Evolutionary conservation across 768 basidiomycete species (phyloP), one percentile per base, ranked within the genome.

Genomic region (Harrya chromipes): DNA sequence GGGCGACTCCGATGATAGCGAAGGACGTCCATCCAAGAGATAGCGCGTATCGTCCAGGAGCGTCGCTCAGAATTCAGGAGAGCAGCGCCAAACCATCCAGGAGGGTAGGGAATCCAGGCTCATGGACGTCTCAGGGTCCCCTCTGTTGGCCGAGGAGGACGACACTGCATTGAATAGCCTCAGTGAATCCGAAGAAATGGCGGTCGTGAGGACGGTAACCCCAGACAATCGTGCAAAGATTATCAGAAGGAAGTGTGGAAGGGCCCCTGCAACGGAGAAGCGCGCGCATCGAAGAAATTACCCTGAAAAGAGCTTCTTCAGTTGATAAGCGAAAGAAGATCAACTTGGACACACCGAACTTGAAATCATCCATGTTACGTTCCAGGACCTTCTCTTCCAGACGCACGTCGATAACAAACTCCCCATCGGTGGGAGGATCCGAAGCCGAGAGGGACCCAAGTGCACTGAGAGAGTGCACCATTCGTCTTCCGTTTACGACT

Each of bases 401-500:
- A 17, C 34, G 37, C 27, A 42, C 43, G 4, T 23, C 43, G 20
- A 19, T 16, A 26, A 27, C 33, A 6, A 21, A 7, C 14, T 21
- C 24, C 9, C 14, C 23, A 2, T 4, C n/a, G n/a, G n/a, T n/a
- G n/a, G n/a, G n/a, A n/a, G n/a, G n/a, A n/a, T n/a, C n/a, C n/a
- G n/a, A n/a, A n/a, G n/a, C 23, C 23, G 23, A 31, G 26, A n/a
- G 13, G 24, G 45, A 41, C 24, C 29, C 41, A 6, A 40, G 36
- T 12, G 19, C 29, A 11, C 63, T 57, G 11, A 53, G 34, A 34
- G 57, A 62, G 33, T 34, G 52, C n/a, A 54, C 52, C 14, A 49
- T 66, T 44, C 47, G 63, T n/a, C 16, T 61, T n/a, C 66, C 64
- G 4, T 68, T 66, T 35, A 23, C 55, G 16, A 53, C 59, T 11